Evolutionary conservation across 345 rosid genomes (phyloP).

Genomic region (Moricandia arvensis): DNA sequence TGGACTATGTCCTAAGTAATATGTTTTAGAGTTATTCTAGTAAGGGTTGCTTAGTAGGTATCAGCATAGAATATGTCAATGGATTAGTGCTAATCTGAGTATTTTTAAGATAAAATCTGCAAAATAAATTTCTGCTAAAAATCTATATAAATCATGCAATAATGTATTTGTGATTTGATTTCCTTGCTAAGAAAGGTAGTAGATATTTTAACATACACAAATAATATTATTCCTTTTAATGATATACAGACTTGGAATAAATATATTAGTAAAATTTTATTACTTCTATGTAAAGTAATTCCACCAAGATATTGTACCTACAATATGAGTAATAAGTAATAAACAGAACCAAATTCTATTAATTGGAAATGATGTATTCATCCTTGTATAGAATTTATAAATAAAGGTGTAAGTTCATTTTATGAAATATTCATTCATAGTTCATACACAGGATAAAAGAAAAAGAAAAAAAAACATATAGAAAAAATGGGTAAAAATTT

Average conservation of each 20-base stretch:
- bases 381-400: not conserved
- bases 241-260: not conserved
- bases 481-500: slow-evolving; percentile 4
- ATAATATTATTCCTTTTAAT: not conserved
- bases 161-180: not conserved
- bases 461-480: not conserved
- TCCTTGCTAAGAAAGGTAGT: not conserved
- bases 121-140: too few relatives aligned
- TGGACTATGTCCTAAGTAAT: not conserved
- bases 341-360: not conserved
- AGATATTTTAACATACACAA: not conserved
- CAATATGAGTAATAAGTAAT: not conserved
- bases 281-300: not conserved
- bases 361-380: not conserved
- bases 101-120: too few relatives aligned
- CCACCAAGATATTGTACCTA: not conserved
- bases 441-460: not conserved
- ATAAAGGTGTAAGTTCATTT: not conserved
- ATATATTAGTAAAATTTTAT: not conserved
- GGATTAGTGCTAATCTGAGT: too few relatives aligned
- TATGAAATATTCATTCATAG: not conserved
- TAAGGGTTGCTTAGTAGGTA: too few relatives aligned
- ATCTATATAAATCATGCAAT: not conserved
- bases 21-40: too few relatives aligned
- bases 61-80: too few relatives aligned